These are phyloP conservation scores for Phylloboletellus chloephorus DNA, from an alignment of 1,284 basidiomycete species.

Conservation along the genomic window DNA sequence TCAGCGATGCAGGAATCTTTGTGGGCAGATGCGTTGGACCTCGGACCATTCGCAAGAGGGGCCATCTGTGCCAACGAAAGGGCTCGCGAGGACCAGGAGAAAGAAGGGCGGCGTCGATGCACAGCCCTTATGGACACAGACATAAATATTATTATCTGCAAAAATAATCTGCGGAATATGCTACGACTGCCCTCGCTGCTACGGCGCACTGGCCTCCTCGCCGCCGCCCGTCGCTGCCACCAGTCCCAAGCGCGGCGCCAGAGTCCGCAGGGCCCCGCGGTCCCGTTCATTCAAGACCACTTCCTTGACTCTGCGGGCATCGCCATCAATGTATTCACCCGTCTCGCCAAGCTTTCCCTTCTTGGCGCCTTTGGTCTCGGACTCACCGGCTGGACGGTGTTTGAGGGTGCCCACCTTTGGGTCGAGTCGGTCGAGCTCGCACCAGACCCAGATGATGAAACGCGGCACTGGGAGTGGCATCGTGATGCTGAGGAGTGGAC, in stretches of 20 bases:
- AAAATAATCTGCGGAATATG: conserved; percentile 8
- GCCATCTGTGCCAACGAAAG: conserved; percentile 41
- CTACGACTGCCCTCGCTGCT: conserved; percentile 8
- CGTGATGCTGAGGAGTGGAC: conserved; percentile 68
- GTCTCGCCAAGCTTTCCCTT: conserved; percentile 38
- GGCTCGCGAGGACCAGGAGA: conserved; percentile 10
- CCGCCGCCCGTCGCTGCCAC: conserved; percentile 5
- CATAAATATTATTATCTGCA: no score
- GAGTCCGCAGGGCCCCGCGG: conserved; percentile 4
- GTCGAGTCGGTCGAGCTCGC: conserved; percentile 62
- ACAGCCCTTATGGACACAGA: no score
- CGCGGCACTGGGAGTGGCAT: conserved; percentile 67
- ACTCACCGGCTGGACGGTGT: conserved; percentile 39
- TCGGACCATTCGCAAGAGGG: conserved; percentile 58
- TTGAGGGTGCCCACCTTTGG: conserved; percentile 63
- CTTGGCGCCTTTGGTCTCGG: conserved; percentile 38
- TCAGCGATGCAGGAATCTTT: conserved; percentile 9
- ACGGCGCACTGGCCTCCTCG: conserved; percentile 1
- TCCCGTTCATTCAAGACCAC: conserved; percentile 32
- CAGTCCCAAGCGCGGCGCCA: conserved; percentile 16
- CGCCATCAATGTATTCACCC: conserved; percentile 36
- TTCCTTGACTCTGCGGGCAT: conserved; percentile 34
- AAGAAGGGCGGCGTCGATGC: conserved; percentile 7
- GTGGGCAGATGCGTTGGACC: conserved; percentile 28
- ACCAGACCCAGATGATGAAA: conserved; percentile 49